phyloP scores from a whole-genome alignment of 345 rosid species.

The Fremontodendron californicum region DNA sequence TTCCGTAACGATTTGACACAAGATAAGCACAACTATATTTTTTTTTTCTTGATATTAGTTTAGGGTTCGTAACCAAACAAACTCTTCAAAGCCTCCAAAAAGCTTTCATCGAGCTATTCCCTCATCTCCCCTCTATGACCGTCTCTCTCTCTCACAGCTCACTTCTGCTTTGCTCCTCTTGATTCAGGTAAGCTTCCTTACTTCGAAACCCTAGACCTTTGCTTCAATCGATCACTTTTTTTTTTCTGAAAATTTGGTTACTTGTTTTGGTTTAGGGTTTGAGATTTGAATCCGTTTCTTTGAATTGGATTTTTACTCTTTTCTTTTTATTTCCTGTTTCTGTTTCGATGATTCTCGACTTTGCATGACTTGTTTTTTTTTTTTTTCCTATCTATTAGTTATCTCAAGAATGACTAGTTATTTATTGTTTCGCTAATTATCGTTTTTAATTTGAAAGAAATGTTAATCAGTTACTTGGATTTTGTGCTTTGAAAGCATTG shows the following conservation, averaged over 20 bases:
- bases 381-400: not conserved
- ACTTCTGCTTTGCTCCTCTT: not conserved
- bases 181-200: not conserved
- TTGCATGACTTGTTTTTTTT: not conserved
- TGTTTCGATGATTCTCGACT: not conserved
- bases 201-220: not conserved
- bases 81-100: not conserved
- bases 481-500: not conserved
- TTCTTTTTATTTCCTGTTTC: not conserved
- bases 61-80: slow-evolving; percentile 5
- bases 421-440: not conserved
- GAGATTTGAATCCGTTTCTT: not conserved
- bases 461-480: not conserved
- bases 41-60: not conserved
- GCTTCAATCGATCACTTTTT: not conserved
- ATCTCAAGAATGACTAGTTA: not conserved
- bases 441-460: not conserved
- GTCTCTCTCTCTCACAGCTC: not conserved
- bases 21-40: not conserved
- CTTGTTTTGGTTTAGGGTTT: not conserved
- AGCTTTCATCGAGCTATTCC: not conserved
- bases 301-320: not conserved
- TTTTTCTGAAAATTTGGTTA: not conserved
- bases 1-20: not conserved
- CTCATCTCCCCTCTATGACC: not conserved